Percentiles rank a stretch among this genome's conserved stretches.
These are phyloP conservation scores for Starmerella etchellsii DNA, from an alignment of 805 yeast species.

Conservation along the genomic window DNA sequence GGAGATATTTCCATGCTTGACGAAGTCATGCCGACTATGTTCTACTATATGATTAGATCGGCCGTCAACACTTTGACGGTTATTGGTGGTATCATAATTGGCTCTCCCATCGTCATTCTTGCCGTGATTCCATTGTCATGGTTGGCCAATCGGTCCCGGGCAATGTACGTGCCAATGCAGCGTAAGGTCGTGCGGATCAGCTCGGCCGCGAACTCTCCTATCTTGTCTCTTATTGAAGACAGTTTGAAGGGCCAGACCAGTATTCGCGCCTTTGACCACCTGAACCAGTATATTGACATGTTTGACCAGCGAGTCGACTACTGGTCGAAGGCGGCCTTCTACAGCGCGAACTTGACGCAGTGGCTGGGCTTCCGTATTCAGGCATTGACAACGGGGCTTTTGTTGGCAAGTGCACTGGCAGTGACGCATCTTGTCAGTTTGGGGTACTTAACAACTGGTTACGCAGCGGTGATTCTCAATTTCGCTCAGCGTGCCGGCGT, in stretches of 20 bases:
- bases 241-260: slow-evolving; percentile 65
- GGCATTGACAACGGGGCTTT: slow-evolving; percentile 67
- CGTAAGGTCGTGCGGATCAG: slow-evolving; percentile 66
- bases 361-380: slow-evolving; percentile 89
- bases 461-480: slow-evolving; percentile 79
- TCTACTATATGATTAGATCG: slow-evolving; percentile 41
- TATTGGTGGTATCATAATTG: slow-evolving; percentile 44
- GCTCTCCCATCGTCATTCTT: slow-evolving; percentile 56
- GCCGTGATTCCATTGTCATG: slow-evolving; percentile 41
- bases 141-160: slow-evolving; percentile 55
- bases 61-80: slow-evolving; percentile 42
- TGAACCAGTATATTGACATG: slow-evolving; percentile 41
- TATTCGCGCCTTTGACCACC: slow-evolving; percentile 58
- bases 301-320: slow-evolving; percentile 21
- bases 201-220: slow-evolving; percentile 58
- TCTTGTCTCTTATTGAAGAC: slow-evolving; percentile 72
- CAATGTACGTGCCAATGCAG: slow-evolving; percentile 51
- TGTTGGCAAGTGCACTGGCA: slow-evolving; percentile 65
- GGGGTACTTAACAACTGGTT: slow-evolving; percentile 62
- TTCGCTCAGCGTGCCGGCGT: slow-evolving; percentile 79
- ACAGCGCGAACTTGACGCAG: slow-evolving; percentile 70
- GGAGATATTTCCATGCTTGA: slow-evolving; percentile 69
- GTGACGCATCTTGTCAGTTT: slow-evolving; percentile 48
- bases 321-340: slow-evolving; percentile 38
- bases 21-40: slow-evolving; percentile 50